Evolutionary conservation across 1,139 yeast genomes (phyloP), one percentile per base, ranked within the genome.

Genomic region (Yamadazyma epiphylla): DNA sequence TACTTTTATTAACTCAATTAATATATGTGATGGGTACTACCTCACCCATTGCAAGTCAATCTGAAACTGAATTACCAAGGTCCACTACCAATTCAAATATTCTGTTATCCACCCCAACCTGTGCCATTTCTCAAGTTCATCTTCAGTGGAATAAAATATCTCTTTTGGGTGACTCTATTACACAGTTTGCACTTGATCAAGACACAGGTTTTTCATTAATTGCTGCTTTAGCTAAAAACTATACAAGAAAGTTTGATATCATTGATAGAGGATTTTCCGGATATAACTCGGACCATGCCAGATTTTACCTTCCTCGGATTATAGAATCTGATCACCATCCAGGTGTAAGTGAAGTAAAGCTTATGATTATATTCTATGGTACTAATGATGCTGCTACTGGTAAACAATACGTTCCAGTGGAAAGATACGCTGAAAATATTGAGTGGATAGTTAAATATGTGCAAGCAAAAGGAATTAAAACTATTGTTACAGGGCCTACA

Each of bases 141-240:
- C n/a, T n/a, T n/a, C n/a, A n/a, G n/a, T n/a, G n/a, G n/a, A n/a
- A n/a, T n/a, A n/a, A n/a, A n/a, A n/a, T n/a, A n/a, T n/a, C n/a
- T n/a, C n/a, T n/a, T n/a, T n/a, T n/a, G n/a, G 88, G 89, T 2
- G 88, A 80, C 52, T 80, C 87, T 3, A 74, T 80, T 38, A 80
- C 86, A 1, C 77, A 80, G 45, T 71, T 52, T 38, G 55, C 75
- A 19, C 72, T 54, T 47, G 55, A 56, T 25, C 65, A 52, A 25
- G 36, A 31, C 3, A 45, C 43, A 2, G 68, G 67, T 5, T 78
- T 72, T 49, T 10, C 20, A 10, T 7, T n/a, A n/a, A n/a, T n/a
- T n/a, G n/a, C n/a, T n/a, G n/a, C n/a, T n/a, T n/a, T n/a, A n/a
- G n/a, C n/a, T n/a, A n/a, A n/a, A n/a, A n/a, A n/a, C n/a, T 80